Evolutionary conservation across 139 green algal genomes (phyloP), one percentile per base, ranked within the genome.

Genomic region (Ettlia oleoabundans): DNA sequence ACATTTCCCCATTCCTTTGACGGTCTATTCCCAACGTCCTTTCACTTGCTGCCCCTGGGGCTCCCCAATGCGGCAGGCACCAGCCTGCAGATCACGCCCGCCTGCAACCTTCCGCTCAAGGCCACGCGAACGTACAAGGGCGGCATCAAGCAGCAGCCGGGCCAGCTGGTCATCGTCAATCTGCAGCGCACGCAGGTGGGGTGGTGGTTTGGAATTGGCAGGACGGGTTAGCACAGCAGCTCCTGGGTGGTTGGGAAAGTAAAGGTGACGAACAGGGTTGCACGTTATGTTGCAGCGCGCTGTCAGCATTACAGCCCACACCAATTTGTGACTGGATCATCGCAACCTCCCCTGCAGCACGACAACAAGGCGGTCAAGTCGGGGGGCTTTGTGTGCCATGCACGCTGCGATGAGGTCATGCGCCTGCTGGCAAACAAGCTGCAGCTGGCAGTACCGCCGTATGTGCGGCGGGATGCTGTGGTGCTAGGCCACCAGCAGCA

Each of bases 111-210:
- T 38, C 96, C 96, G 2, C 65, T 93, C n/a, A 55, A 73, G 2
- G 91, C 89, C 0, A 82, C 80, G 2, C 76, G 89, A 2, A 76
- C 81, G 2, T 83, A 88, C 61, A 85, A 88, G 75, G 43, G 26
- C 26, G 15, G 51, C 24, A 47, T 18, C 74, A 82, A 83, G 63
- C 19, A 78, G 38, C 6, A 63, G 40, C 37, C 90, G 8, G 95
- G 94, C 30, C 88, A 91, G 77, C 79, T 98, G 53, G 94, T 87
- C 4, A 98, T 98, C 51, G 85, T 98, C 68, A 98, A 98, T 82
- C 87, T 98, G 78, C 93, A 96, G 77, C 89, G 88, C 21, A 97
- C 94, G 37, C 73, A n/a, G n/a, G n/a, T n/a, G n/a, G n/a, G n/a
- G n/a, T n/a, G n/a, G n/a, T n/a, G n/a, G n/a, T n/a, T n/a, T n/a